A percentile compares a stretch with the other conserved stretches of the same genome.
phyloP scores from a whole-genome alignment of 192 early-diverging fungal genomes.

The Ramicandelaber brevisporus region DNA sequence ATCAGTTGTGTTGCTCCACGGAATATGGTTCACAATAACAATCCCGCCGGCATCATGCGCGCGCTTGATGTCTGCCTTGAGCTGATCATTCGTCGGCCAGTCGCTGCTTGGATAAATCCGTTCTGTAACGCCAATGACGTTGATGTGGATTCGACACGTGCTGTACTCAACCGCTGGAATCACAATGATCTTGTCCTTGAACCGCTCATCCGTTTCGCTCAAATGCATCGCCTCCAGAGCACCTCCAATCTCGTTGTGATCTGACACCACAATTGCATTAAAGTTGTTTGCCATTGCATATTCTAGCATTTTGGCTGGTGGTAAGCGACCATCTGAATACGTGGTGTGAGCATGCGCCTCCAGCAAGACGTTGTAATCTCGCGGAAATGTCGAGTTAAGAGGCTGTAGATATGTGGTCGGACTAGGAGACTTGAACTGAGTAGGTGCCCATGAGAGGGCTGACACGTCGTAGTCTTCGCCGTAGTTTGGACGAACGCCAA shows the following conservation, averaged over 20 bases:
- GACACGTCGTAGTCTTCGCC: too few species aligned
- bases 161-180: constrained; percentile 46
- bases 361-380: constrained; percentile 23
- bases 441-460: too few species aligned
- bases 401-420: constrained; percentile 7
- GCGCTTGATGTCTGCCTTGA: constrained; percentile 23
- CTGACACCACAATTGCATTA: constrained; percentile 40
- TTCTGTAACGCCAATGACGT: constrained; percentile 31
- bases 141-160: constrained; percentile 45
- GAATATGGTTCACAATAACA: constrained; percentile 52
- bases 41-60: constrained; percentile 38
- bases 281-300: constrained; percentile 43
- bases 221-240: constrained; percentile 28
- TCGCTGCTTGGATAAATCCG: constrained; percentile 18
- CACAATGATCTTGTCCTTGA: constrained; percentile 27
- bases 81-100: constrained; percentile 30
- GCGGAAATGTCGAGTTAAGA: constrained; percentile 3
- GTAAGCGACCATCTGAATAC: constrained; percentile 30
- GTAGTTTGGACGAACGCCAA: too few species aligned
- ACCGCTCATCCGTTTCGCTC: too few species aligned
- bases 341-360: constrained; percentile 40
- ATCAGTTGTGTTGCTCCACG: constrained; percentile 40
- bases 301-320: constrained; percentile 23
- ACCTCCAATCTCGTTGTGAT: constrained; percentile 38
- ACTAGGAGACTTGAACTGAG: too few species aligned